Evolutionary conservation across 169 alveolate genomes (phyloP), one percentile per base, ranked within the genome.

Genomic region (Theileria equi): DNA sequence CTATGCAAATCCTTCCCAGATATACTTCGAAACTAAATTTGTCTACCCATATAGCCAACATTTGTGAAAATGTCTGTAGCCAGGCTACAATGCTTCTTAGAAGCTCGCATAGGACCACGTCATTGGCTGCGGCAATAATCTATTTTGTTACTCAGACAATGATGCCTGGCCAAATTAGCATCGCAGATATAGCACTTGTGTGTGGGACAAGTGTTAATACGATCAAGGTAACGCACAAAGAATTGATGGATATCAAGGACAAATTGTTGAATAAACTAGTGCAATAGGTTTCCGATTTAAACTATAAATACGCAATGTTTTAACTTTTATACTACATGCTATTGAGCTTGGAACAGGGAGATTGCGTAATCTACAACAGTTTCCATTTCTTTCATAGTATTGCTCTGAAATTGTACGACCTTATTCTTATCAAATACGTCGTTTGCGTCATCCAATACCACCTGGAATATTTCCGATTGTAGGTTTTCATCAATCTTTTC

Each of bases 81-180:
- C 63, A 69, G 34, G 93, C 93, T 10, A 82, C 78, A n/a, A 60
- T 84, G 19, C 55, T 83, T 41, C 72, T 89, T 26, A 81, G 83
- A 23, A 85, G 83, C 13, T 73, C 93, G 43, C 93, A 88, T 82
- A 80, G 93, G 26, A 81, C 93, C 29, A 89, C 89, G 45, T 88
- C 93, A 28, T 58, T 89, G 26, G 92, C 93, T 21, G 94, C 91
- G 16, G 94, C 91, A 16, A 79, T 88, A 38, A 88, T 89, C 23
- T 87, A 80, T 61, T 74, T 89, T 49, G 68, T 84, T n/a, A 69
- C 72, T 17, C 89, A 80, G 17, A 61, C 79, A n/a, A 53, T 54
- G 7, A 47, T 63, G 55, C 65, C 57, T 11, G 62, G 36, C 32
- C 68, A 81, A 5, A 69, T 74, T 17, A 36, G 57, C 13, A 34